Base-by-base conservation (phyloP, 331 rosid species). In the Rhamnella rubrinervis region DNA sequence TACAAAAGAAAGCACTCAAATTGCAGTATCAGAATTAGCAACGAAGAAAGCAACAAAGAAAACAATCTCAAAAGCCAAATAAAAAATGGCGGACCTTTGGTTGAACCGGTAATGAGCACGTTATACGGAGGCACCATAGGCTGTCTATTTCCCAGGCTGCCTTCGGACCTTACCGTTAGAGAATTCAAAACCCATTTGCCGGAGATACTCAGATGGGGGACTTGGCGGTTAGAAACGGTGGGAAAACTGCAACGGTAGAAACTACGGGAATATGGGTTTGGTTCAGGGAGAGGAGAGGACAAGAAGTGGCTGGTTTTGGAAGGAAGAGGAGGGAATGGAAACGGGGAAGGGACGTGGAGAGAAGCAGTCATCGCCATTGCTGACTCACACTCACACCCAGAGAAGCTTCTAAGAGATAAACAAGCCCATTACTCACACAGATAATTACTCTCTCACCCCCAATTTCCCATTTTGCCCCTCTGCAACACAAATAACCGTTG, bases 61-160 rank as follows among this genome's bases (percentile, higher is more conserved):
- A 40, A 25, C 40, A 74, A 41, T 70, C 18, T 39, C 47, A 40
- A 40, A 40, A 40, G 47, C 47, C 47, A 8, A 60, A 62, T 15
- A 10, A 26, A 13, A 59, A 66, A 20, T 57, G 8, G 4, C 8
- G 6, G 19, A 90, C 97, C 98, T 93, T 91, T 93, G 71, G 85
- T 87, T 11, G 98, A 87, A 55, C 97, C 98, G 1, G 98, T 91
- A 53, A 93, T 85, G 89, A 93, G 85, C n/a, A 91, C 97, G 75
- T 91, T 89, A 67, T 72, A 93, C 72, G 97, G 97, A 51, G 96
- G 92, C 49, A 84, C 66, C 95, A 85, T 86, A 55, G 97, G 83
- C 44, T 79, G 55, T 21, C 61, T 57, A 8, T 52, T 70, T n/a
- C 50, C 56, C 61, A 9, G 11, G 41, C 85, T 71, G 63, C 75